Evolutionary conservation across 352 stramenopile genomes (phyloP).

Genomic region (Pythium coloratum): DNA sequence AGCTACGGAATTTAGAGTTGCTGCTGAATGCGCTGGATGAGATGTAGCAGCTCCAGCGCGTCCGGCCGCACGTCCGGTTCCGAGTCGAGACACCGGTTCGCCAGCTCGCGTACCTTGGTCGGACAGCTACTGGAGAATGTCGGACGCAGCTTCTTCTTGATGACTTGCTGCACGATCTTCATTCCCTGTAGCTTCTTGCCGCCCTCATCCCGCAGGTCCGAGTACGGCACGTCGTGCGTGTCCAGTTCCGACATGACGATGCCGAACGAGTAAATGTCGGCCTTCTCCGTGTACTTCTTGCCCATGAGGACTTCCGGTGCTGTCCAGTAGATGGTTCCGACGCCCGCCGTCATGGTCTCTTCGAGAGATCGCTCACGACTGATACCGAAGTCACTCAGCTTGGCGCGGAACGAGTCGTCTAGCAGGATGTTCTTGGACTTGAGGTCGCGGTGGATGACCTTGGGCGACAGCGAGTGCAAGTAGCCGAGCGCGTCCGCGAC

Average conservation of each 20-base stretch:
- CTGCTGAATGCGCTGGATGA: conserved; percentile 43
- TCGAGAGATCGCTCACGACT: conserved; percentile 72
- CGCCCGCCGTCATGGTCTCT: conserved; percentile 81
- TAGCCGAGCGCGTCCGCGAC: conserved; percentile 74
- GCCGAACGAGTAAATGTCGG: conserved; percentile 84
- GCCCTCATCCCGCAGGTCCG: conserved; percentile 68
- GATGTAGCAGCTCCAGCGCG: conserved; percentile 60
- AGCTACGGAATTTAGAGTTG: conserved; percentile 16
- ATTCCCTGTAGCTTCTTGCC: conserved; percentile 80
- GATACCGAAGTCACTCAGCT: conserved; percentile 81
- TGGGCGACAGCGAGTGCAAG: conserved; percentile 66
- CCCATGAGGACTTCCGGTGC: conserved; percentile 79
- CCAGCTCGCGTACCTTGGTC: conserved; percentile 56
- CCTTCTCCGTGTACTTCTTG: conserved; percentile 85
- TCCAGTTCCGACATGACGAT: conserved; percentile 84
- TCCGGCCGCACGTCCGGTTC: conserved; percentile 69
- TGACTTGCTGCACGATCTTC: conserved; percentile 86
- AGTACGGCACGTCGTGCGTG: conserved; percentile 77
- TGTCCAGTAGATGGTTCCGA: conserved; percentile 86
- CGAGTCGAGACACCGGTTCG: conserved; percentile 61
- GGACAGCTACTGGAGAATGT: conserved; percentile 59
- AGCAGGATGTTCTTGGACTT: conserved; percentile 80
- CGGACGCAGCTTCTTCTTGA: conserved; percentile 63
- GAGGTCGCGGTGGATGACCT: conserved; percentile 75
- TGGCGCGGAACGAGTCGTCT: conserved; percentile 58